A percentile compares a stretch with the other conserved stretches of the same genome.
phyloP scores from a whole-genome alignment of 768 basidiomycete genomes.

The Mycena epipterygia region DNA sequence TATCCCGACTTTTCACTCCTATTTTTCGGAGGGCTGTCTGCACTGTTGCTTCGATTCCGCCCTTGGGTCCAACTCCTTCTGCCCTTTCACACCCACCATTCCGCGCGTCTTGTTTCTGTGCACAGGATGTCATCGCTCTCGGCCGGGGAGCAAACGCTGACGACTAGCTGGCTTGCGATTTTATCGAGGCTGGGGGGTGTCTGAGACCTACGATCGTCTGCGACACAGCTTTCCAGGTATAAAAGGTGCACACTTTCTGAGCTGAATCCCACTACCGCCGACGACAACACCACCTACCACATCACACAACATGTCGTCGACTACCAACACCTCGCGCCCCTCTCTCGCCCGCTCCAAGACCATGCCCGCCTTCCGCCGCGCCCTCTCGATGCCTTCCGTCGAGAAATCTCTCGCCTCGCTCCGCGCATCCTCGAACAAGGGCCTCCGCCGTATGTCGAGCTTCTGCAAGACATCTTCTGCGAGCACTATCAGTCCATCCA shows the following conservation, averaged over 20 bases:
- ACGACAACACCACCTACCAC: not conserved
- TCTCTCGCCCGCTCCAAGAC: conserved; percentile 16
- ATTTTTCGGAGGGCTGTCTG: not conserved
- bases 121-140: not conserved
- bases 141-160: not conserved
- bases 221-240: conserved; percentile 17
- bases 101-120: not conserved
- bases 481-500: too few relatives aligned
- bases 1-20: not conserved
- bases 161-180: not conserved
- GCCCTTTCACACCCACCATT: not conserved
- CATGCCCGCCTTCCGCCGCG: conserved; percentile 18
- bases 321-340: not conserved
- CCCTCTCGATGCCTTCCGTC: conserved; percentile 10
- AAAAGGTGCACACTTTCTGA: not conserved
- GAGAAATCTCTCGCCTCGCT: conserved; percentile 15
- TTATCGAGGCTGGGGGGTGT: not conserved
- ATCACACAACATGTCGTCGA: too few relatives aligned
- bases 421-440: conserved; percentile 8
- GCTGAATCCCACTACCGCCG: not conserved
- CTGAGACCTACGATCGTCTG: conserved; percentile 23
- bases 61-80: too few relatives aligned
- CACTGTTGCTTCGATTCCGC: not conserved
- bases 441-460: conserved; percentile 4
- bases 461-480: too few relatives aligned